Base-by-base conservation (phyloP, 352 stramenopile genomes). In the Pythium biforme region DNA sequence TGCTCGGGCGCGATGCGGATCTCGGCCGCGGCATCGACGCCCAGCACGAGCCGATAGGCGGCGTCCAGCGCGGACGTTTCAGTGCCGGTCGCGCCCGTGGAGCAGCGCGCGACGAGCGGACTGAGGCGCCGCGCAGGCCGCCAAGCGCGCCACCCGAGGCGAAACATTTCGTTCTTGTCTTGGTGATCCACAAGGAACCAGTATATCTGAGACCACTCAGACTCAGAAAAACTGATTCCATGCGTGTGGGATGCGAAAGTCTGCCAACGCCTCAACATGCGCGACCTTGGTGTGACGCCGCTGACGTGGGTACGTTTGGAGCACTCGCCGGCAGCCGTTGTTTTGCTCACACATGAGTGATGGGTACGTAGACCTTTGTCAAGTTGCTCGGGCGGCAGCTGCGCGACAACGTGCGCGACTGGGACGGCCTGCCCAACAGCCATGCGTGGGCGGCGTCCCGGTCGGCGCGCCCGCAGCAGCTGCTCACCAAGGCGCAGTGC, bases 401-500 rank as follows among this genome's bases (percentile, higher is more conserved):
- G 23, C 33, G 23, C 43, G 31, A 68, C 25, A 54, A 84, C 33
- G 51, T 91, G 45, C 27, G 50, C 34, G 68, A 73, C 25, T 80
- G 89, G 39, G 70, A 86, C 23, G 77, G 69, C 1, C 59, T 94
- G 0, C 80, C 74, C 5, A 67, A 62, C 46, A 92, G 79, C 69
- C 80, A 90, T 63, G 72, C 70, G 59, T 90, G 80, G 83, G 43
- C 25, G 6, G 26, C 37, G 22, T 12, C 66, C 52, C 20, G 77
- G 64, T 57, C 65, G 62, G 9, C 49, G 47, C 20, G 45, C 23
- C 25, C 75, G 54, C 62, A 56, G 41, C 29, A 27, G 56, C 64
- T 94, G 26, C 49, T 92, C 46, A 92, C 83, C 9, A 91, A 92
- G 49, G 75, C 79, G 19, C 86, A 92, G 37, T 75, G 80, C 57